Evolutionary conservation across 768 basidiomycete species (phyloP).

Genomic region (Paxillus ammoniavirescens): DNA sequence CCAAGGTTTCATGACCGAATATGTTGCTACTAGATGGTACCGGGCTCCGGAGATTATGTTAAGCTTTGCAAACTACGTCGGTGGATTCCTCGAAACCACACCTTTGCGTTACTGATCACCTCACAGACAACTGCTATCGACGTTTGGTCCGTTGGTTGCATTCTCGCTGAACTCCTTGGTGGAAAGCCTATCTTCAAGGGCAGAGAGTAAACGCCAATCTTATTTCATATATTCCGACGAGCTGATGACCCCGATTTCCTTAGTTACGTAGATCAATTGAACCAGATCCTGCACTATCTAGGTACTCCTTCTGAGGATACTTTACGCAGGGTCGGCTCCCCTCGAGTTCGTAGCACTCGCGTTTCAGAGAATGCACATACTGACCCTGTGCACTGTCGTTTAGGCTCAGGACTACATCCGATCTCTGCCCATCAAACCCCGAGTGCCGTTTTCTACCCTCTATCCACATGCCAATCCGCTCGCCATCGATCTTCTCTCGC

Average conservation of each 20-base stretch:
- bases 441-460: slow-evolving; percentile 86
- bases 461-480: slow-evolving; percentile 94
- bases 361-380: neutral
- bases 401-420: slow-evolving; percentile 98
- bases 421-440: slow-evolving; percentile 94
- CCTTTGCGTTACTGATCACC: slow-evolving; percentile 13
- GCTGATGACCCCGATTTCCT: slow-evolving; percentile 1
- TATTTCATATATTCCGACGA: neutral
- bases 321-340: slow-evolving; percentile 91
- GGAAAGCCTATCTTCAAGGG: slow-evolving; percentile 98
- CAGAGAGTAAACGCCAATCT: slow-evolving; percentile 67
- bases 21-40: slow-evolving; percentile 99
- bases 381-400: slow-evolving; percentile 3
- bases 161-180: slow-evolving; percentile 87
- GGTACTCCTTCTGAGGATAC: slow-evolving; percentile 98
- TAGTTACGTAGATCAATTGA: slow-evolving; percentile 97
- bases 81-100: slow-evolving; percentile 23
- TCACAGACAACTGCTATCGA: slow-evolving; percentile 86
- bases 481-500: slow-evolving; percentile 88
- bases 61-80: slow-evolving; percentile 90
- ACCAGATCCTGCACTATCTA: slow-evolving; percentile 97
- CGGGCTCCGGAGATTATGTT: slow-evolving; percentile 99
- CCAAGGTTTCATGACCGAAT: slow-evolving; percentile 99
- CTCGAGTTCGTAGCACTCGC: slow-evolving; percentile 57
- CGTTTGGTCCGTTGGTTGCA: slow-evolving; percentile 96